Conservation (phyloP, 805 yeast genomes). For the Nakazawaea pomicola region DNA sequence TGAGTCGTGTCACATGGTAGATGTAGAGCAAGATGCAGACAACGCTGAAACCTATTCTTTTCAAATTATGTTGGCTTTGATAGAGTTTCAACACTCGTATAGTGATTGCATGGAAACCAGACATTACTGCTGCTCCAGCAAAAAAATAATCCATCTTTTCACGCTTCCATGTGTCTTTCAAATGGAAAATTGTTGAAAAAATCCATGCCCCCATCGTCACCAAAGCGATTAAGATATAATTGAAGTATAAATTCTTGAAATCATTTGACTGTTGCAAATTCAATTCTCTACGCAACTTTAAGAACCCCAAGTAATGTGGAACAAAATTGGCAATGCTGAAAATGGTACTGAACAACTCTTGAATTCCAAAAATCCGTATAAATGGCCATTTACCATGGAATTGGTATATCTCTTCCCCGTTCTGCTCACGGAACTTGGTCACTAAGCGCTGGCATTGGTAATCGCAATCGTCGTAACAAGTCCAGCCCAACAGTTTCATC, state of each 20-base stretch:
- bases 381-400: slow-evolving; percentile 99
- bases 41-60: slow-evolving; percentile 31
- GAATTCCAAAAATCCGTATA: slow-evolving; percentile 66
- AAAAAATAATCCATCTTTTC: slow-evolving; percentile 88
- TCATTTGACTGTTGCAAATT: slow-evolving; percentile 20
- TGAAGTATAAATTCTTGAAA: slow-evolving; percentile 24
- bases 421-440: slow-evolving; percentile 46
- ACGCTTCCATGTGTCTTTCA: slow-evolving; percentile 74
- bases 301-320: slow-evolving; percentile 54
- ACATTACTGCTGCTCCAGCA: slow-evolving; percentile 84
- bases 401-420: slow-evolving; percentile 60
- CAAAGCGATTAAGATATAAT: slow-evolving; percentile 45
- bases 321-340: slow-evolving; percentile 71
- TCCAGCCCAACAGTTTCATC: slow-evolving; percentile 58
- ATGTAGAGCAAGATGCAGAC: slow-evolving; percentile 47
- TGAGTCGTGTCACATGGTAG: slow-evolving; percentile 61
- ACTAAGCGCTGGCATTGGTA: slow-evolving; percentile 84
- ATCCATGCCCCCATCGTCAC: slow-evolving; percentile 86
- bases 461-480: slow-evolving; percentile 79
- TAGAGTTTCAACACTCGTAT: slow-evolving; percentile 61
- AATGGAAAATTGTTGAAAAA: slow-evolving; percentile 80
- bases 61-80: slow-evolving; percentile 20
- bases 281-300: slow-evolving; percentile 24
- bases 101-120: slow-evolving; percentile 68
- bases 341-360: slow-evolving; percentile 75